Evolutionary conservation across 2,329 filamentous ascomycete genomes (phyloP), one percentile per base, ranked within the genome.

Genomic region (Aureobasidium sp.): DNA sequence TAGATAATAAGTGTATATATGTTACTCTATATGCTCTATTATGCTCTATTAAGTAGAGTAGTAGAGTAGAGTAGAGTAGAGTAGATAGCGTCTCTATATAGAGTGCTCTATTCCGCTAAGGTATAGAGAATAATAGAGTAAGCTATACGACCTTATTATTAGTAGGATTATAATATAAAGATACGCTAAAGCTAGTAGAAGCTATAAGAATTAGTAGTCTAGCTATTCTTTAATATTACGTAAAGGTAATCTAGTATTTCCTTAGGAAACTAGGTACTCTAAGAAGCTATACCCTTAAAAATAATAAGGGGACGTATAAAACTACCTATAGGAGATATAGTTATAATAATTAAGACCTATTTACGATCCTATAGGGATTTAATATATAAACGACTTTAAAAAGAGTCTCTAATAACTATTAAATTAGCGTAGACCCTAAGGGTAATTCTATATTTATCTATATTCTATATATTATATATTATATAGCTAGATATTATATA

Each of bases 401-500:
- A 23, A 47, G 27, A 4, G 9, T 29, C 9, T 46, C 2, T 25
- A 57, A 57, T 27, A 7, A 57, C n/a, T 15, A n/a, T 11, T 23
- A 19, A 21, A 15, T 57, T 57, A 3, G 19, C 37, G 47, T 8
- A 57, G 23, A 47, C 27, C 17, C 54, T 21, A 19, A 57, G 2
- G 11, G 54, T 11, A 57, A 57, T 58, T 17, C 55, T 21, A 29
- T 49, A 13, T 27, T 58, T 10, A 49, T 49, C 45, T 11, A 49
- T 49, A 49, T 58, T 58, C 55, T 11, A 58, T 17, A 21, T 58
- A 29, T 49, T 11, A 58, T 17, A 21, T 58, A 29, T 49, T 38
- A 38, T 19, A 49, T 49, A 13, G 55, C 45, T 38, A 25, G 21
- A 47, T 38, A 2, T 40, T 37, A n/a, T 7, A 37, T 3, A 2